Evolutionary conservation across 2,329 filamentous ascomycete species (phyloP), one percentile per base, ranked within the genome.

Genomic region (Mycosphaerella arachidis): DNA sequence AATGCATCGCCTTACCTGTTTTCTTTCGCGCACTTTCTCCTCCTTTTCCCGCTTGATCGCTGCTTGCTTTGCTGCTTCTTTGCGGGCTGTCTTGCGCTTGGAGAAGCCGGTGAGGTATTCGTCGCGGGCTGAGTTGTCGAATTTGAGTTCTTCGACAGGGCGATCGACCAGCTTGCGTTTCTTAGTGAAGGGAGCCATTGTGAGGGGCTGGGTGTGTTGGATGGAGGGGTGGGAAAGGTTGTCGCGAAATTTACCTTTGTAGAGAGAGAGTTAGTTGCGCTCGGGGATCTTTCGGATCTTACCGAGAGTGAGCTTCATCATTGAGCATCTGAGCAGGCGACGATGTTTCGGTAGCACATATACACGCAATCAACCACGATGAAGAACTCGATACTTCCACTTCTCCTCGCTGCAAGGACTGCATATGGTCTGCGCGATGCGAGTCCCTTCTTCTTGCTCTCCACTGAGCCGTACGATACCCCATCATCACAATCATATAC

Each of bases 91-190:
- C 76, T 97, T 97, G 75, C 94, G 88, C 82, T 97, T 99, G 80
- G 93, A 92, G 77, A 99, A 99, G 2, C 94, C 94, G 0, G 92
- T 97, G 59, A 99, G 82, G 73, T 90, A 99, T 71, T 97, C 92
- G 65, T 89, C 80, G 65, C 94, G 87, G 50, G 90, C 90, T 62
- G 82, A 81, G 62, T 83, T 78, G 77, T 99, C 92, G 77, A 97
- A 99, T 55, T 80, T 85, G 74, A 99, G 88, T 73, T 96, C 91
- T 46, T 64, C 62, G 13, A 62, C 54, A 12, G 52, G 56, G 16
- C 59, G 56, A 10, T 61, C 56, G 12, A 53, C 58, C 3, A 61
- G 46, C 35, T 61, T 63, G 29, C 60, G 51, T 40, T 59, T 52
- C 20, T 61, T 66, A 48, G 45, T 48, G 56, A 65, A 31, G 27